phyloP scores from a whole-genome alignment of 2,329 filamentous ascomycete species.

The Colletotrichum liriopes region DNA sequence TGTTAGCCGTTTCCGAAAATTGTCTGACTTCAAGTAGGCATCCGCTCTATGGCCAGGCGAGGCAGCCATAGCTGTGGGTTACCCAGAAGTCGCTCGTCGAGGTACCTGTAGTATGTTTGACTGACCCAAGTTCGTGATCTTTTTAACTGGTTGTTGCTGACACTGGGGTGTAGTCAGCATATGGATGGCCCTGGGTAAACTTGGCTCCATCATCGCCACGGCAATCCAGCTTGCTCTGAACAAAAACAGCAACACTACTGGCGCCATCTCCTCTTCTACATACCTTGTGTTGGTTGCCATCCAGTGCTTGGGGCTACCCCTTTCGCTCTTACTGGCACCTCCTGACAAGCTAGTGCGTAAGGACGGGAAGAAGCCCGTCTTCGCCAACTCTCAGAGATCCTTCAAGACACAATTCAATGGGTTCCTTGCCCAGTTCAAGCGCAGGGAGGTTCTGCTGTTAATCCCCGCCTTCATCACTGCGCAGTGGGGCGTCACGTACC shows the following conservation, averaged over 20 bases:
- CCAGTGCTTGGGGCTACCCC: slow-evolving; percentile 61
- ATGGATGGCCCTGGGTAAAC: slow-evolving; percentile 67
- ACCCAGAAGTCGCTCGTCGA: slow-evolving; percentile 58
- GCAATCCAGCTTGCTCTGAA: slow-evolving; percentile 67
- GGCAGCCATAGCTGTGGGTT: slow-evolving; percentile 51
- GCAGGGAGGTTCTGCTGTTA: slow-evolving; percentile 36
- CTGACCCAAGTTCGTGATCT: rapidly evolving
- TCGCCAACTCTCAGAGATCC: slow-evolving; percentile 51
- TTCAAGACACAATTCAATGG: slow-evolving; percentile 30
- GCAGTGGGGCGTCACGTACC: slow-evolving; percentile 44
- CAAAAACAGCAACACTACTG: slow-evolving; percentile 56
- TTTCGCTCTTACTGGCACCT: slow-evolving; percentile 60
- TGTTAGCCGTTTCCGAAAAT: neutral
- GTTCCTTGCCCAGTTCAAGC: slow-evolving; percentile 29
- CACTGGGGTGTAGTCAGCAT: slow-evolving; percentile 52
- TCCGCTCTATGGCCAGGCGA: slow-evolving; percentile 55
- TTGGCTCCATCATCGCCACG: slow-evolving; percentile 67
- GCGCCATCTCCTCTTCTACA: slow-evolving; percentile 61
- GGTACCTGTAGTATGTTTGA: slow-evolving; percentile 54
- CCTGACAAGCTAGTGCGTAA: slow-evolving; percentile 61
- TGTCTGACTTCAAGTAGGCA: slow-evolving; percentile 42
- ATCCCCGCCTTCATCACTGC: slow-evolving; percentile 43
- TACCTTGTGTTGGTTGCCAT: slow-evolving; percentile 59
- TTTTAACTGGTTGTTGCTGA: neutral
- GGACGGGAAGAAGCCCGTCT: slow-evolving; percentile 50